A percentile compares a stretch with the other conserved stretches of the same genome.
These are phyloP conservation scores for Crepidotus variabilis DNA, from an alignment of 768 basidiomycete genomes.

Conservation along the genomic window DNA sequence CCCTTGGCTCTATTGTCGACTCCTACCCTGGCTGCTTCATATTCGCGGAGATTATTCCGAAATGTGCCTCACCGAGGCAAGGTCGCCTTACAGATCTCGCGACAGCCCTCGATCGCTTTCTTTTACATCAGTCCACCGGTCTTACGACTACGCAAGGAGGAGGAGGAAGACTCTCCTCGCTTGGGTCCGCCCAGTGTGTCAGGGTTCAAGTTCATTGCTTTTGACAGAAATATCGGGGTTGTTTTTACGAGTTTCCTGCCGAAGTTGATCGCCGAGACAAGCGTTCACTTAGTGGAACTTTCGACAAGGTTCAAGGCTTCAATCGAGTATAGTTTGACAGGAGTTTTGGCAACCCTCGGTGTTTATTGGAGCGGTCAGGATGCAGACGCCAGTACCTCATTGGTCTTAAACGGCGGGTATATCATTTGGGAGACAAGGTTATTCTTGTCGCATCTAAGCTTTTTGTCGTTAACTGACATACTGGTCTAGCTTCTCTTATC, in stretches of 20 bases:
- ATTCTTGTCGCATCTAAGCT: slow-evolving; percentile 22
- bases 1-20: slow-evolving; percentile 26
- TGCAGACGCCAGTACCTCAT: slow-evolving; percentile 38
- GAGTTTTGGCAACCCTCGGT: slow-evolving; percentile 35
- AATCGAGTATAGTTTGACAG: slow-evolving; percentile 44
- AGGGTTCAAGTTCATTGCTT: slow-evolving; percentile 44
- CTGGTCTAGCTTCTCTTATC: slow-evolving; percentile 43
- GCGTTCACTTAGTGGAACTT: slow-evolving; percentile 51
- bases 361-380: slow-evolving; percentile 42
- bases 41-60: slow-evolving; percentile 50
- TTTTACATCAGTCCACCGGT: slow-evolving; percentile 38
- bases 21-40: slow-evolving; percentile 37
- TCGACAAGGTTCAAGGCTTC: slow-evolving; percentile 47
- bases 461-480: slow-evolving; percentile 11
- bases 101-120: slow-evolving; percentile 34
- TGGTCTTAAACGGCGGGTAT: slow-evolving; percentile 41
- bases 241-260: slow-evolving; percentile 44
- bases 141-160: slow-evolving; percentile 22
- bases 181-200: slow-evolving; percentile 40
- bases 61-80: slow-evolving; percentile 43
- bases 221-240: slow-evolving; percentile 47
- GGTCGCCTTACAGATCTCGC: slow-evolving; percentile 34
- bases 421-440: slow-evolving; percentile 57
- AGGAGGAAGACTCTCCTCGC: slow-evolving; percentile 15
- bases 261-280: slow-evolving; percentile 46